Evolutionary conservation across 768 basidiomycete genomes (phyloP).

Genomic region (Calocybe indica): DNA sequence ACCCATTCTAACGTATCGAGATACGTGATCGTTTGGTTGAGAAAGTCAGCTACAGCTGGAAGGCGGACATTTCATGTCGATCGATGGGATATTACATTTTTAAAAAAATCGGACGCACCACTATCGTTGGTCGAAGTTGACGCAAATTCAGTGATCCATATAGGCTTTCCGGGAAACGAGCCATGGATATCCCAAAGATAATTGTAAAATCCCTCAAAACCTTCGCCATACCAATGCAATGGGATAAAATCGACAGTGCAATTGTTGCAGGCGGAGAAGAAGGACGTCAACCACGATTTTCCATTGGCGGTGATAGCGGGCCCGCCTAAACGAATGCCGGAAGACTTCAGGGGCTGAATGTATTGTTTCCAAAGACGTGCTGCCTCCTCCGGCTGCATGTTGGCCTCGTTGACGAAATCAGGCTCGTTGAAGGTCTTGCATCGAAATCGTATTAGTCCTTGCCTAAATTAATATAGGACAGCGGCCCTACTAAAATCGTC

Average conservation of each 20-base stretch:
- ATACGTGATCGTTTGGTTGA: slow-evolving; percentile 52
- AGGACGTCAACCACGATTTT: slow-evolving; percentile 48
- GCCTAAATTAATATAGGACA: slow-evolving; percentile 8
- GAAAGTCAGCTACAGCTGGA: slow-evolving; percentile 42
- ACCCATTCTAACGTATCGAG: slow-evolving; percentile 52
- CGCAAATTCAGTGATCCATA: slow-evolving; percentile 66
- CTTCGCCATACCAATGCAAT: slow-evolving; percentile 54
- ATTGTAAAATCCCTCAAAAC: slow-evolving; percentile 45
- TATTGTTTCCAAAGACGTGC: slow-evolving; percentile 54
- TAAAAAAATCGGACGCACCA: slow-evolving; percentile 17
- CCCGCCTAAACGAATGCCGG: slow-evolving; percentile 46
- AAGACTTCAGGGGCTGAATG: slow-evolving; percentile 46
- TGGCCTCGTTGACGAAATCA: slow-evolving; percentile 45
- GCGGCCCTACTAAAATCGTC: slow-evolving; percentile 36
- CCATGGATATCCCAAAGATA: slow-evolving; percentile 50
- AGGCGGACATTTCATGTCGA: neutral
- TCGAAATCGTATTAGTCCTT: slow-evolving; percentile 34
- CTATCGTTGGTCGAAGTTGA: slow-evolving; percentile 42
- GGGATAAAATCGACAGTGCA: slow-evolving; percentile 47
- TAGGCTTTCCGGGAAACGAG: slow-evolving; percentile 40
- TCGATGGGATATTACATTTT: neutral
- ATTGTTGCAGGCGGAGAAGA: slow-evolving; percentile 43
- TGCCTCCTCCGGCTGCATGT: slow-evolving; percentile 37
- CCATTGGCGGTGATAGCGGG: slow-evolving; percentile 55
- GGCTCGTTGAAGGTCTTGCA: slow-evolving; percentile 40